Evolutionary conservation across 495 filamentous ascomycete genomes (phyloP).

Genomic region (Lasiosphaeria ovina): DNA sequence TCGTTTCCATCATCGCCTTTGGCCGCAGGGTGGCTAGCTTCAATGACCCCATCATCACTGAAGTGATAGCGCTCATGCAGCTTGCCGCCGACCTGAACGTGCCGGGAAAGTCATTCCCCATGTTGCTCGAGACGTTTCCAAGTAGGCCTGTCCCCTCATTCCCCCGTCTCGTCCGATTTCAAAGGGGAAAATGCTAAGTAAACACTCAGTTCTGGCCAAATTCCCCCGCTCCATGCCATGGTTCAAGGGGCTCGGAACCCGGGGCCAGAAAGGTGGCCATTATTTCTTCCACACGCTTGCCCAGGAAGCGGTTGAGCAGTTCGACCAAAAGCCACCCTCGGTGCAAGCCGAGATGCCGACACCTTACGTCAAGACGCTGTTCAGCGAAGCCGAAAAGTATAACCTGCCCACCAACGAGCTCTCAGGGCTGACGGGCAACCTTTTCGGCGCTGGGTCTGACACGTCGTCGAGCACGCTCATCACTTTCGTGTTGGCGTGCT

Average conservation of each 20-base stretch:
- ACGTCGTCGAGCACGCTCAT: conserved; percentile 64
- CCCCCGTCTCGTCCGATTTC: neutral
- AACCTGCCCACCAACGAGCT: conserved; percentile 55
- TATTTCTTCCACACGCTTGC: conserved; percentile 58
- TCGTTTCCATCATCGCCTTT: conserved; percentile 64
- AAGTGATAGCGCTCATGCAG: conserved; percentile 63
- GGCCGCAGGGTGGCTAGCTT: conserved; percentile 58
- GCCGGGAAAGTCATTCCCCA: conserved; percentile 59
- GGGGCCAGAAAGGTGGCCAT: conserved; percentile 40
- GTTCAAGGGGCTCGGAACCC: conserved; percentile 56
- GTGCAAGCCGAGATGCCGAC: conserved; percentile 44
- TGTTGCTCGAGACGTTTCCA: conserved; percentile 61
- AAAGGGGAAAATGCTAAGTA: conserved; percentile 22
- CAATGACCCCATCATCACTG: conserved; percentile 58
- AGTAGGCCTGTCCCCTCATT: conserved; percentile 23
- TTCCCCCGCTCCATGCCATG: conserved; percentile 58
- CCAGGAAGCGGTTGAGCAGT: conserved; percentile 50
- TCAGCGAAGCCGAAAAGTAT: conserved; percentile 48
- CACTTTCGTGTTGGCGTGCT: conserved; percentile 61
- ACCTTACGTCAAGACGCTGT: conserved; percentile 53
- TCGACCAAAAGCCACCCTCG: conserved; percentile 38
- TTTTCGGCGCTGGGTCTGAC: conserved; percentile 66
- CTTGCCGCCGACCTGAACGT: conserved; percentile 64
- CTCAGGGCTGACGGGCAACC: conserved; percentile 56
- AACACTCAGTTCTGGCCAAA: conserved; percentile 47